Base-by-base conservation (phyloP, 768 basidiomycete species). In the Tremella yokohamensis region DNA sequence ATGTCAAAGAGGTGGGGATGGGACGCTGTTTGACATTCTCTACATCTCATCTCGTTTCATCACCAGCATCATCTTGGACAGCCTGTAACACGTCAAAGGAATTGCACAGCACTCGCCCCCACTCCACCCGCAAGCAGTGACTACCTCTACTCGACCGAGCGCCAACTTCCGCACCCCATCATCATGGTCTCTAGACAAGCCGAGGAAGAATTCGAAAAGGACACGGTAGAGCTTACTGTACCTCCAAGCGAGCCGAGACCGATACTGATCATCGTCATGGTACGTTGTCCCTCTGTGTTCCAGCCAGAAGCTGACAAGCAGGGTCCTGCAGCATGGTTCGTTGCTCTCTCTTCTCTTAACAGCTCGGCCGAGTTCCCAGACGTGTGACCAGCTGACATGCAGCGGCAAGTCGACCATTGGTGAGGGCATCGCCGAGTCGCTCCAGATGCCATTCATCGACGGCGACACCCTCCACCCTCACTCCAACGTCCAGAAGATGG, bases 401-500 rank as follows among this genome's bases (percentile, higher is more conserved):
- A 64, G 63, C 57, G 76, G 78, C 20, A 79, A 78, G 66, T 77
- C 77, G 8, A 74, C 76, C 2, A 70, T 91, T 1, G 89, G 87
- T 0, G 63, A 61, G 3, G 83, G 83, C 7, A 78, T 93, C n/a
- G 82, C 87, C 7, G 65, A 77, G 39, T 78, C 79, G 24, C 80
- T 90, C 49, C 76, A 74, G n/a, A 62, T 90, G 59, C 86, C 90
- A 0, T 94, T 88, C 78, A 79, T 90, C 58, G 93, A 97, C 69
- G 93, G 87, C 25, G 92, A 96, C 73, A 85, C 87, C 61, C 81
- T 96, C 25, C 93, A 97, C 72, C 87, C 92, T 0, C 69, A 79
- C 20, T 76, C 82, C 12, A 94, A 94, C 75, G 83, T 94, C 40
- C 85, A 83, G 25, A 98, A 97, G 82, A 96, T 97, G 92, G 78